Conservation (phyloP, 1,284 basidiomycete genomes). For the Leucocoprinus gongylophorus region DNA sequence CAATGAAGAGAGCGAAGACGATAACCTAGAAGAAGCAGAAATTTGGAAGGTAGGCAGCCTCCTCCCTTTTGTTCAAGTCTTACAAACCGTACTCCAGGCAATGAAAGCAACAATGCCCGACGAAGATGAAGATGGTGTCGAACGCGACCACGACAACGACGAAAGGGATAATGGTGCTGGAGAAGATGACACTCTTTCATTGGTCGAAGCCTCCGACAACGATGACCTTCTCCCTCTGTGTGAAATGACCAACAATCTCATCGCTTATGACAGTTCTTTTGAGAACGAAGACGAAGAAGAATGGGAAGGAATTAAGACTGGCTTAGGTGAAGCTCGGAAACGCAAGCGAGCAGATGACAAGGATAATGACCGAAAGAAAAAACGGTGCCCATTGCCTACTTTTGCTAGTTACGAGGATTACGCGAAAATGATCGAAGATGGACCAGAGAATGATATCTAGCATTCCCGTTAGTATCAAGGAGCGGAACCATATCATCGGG, state of each 20-base stretch:
- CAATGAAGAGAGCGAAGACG: slow-evolving; percentile 32
- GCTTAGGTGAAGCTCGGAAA: slow-evolving; percentile 43
- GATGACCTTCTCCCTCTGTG: slow-evolving; percentile 59
- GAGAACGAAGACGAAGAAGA: slow-evolving; percentile 39
- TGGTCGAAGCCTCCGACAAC: slow-evolving; percentile 63
- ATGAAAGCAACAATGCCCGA: slow-evolving; percentile 78
- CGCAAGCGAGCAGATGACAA: slow-evolving; percentile 37
- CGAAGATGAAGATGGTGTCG: slow-evolving; percentile 24
- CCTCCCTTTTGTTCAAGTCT: background rate
- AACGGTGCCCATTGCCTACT: slow-evolving; percentile 61
- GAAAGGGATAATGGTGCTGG: slow-evolving; percentile 24
- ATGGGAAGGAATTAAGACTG: slow-evolving; percentile 48
- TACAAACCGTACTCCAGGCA: slow-evolving; percentile 40
- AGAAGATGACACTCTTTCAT: slow-evolving; percentile 35
- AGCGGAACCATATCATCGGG: no score
- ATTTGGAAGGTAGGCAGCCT: slow-evolving; percentile 73
- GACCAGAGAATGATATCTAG: slow-evolving; percentile 64
- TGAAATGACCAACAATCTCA: slow-evolving; percentile 45
- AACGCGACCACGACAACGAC: slow-evolving; percentile 32
- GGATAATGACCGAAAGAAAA: slow-evolving; percentile 55
- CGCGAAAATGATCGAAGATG: slow-evolving; percentile 86
- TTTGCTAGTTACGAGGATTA: slow-evolving; percentile 97
- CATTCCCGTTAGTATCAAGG: no score
- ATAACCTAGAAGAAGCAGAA: slow-evolving; percentile 46
- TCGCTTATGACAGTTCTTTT: slow-evolving; percentile 48